Conservation (phyloP, 78 protist species). For the Trichosphaerium sp. region DNA sequence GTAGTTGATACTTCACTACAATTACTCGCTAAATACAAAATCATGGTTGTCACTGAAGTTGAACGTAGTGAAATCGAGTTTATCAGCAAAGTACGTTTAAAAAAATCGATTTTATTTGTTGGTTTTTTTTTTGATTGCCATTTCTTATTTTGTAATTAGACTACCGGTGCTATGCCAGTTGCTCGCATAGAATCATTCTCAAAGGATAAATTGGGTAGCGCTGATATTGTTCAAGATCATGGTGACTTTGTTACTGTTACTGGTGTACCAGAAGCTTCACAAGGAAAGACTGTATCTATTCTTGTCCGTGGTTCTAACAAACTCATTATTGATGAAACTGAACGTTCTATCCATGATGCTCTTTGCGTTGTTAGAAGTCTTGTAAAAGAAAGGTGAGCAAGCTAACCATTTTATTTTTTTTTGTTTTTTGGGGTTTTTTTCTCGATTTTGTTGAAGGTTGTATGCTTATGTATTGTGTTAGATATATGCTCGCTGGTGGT, state of each 20-base stretch:
- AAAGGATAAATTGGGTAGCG: slow-evolving; percentile 87
- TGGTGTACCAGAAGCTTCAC: slow-evolving; percentile 70
- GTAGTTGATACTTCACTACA: slow-evolving; percentile 83
- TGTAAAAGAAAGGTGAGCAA: slow-evolving; percentile 74
- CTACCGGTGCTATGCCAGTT: slow-evolving; percentile 89
- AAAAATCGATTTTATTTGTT: neutral
- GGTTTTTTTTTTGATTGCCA: neutral
- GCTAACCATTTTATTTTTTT: neutral
- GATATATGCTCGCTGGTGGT: slow-evolving; percentile 93
- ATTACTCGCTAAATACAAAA: slow-evolving; percentile 90
- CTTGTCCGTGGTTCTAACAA: slow-evolving; percentile 88
- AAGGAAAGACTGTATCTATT: slow-evolving; percentile 82
- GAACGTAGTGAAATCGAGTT: slow-evolving; percentile 97
- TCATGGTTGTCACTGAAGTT: slow-evolving; percentile 89
- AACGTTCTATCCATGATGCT: slow-evolving; percentile 98
- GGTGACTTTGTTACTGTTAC: slow-evolving; percentile 79
- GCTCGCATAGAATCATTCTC: slow-evolving; percentile 81
- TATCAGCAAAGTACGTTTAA: slow-evolving; percentile 66
- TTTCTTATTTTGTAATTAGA: neutral
- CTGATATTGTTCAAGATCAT: slow-evolving; percentile 85
- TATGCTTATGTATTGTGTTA: neutral
- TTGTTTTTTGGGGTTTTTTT: neutral
- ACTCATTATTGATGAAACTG: slow-evolving; percentile 90
- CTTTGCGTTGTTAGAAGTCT: slow-evolving; percentile 97
- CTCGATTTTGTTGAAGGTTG: neutral